Evolutionary conservation across 805 yeast species (phyloP).

Genomic region (Candida nonsorbophila): DNA sequence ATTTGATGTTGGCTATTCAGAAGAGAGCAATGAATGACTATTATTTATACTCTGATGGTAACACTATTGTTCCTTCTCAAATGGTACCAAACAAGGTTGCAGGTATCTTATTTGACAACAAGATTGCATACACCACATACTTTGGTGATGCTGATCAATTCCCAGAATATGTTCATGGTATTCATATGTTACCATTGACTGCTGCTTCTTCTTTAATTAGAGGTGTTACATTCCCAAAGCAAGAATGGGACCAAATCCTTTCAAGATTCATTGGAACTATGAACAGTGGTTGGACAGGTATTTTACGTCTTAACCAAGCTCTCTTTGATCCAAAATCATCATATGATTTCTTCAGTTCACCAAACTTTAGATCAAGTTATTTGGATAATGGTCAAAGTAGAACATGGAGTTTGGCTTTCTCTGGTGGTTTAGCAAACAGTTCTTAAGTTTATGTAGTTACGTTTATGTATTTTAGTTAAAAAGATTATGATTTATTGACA

Average conservation of each 20-base stretch:
- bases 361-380: conserved; percentile 20
- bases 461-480: not conserved
- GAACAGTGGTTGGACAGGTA: conserved; percentile 66
- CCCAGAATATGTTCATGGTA: conserved; percentile 67
- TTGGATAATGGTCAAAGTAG: conserved; percentile 60
- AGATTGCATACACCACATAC: conserved; percentile 66
- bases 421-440: conserved; percentile 42
- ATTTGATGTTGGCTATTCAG: conserved; percentile 58
- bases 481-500: not conserved
- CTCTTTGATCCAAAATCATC: conserved; percentile 61
- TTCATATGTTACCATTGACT: conserved; percentile 71
- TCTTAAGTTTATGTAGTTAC: conserved; percentile 4
- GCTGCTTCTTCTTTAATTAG: conserved; percentile 63
- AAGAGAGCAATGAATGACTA: conserved; percentile 49
- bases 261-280: conserved; percentile 40
- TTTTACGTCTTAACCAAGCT: conserved; percentile 72
- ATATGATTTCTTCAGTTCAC: conserved; percentile 50
- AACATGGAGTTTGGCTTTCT: conserved; percentile 57
- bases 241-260: conserved; percentile 59
- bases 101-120: conserved; percentile 70
- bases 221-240: conserved; percentile 45
- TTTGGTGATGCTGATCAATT: conserved; percentile 44
- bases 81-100: conserved; percentile 60
- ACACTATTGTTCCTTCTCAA: conserved; percentile 47
- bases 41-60: conserved; percentile 47